phyloP scores from a whole-genome alignment of 1,284 basidiomycete species.

The Ustilago trichophora region DNA sequence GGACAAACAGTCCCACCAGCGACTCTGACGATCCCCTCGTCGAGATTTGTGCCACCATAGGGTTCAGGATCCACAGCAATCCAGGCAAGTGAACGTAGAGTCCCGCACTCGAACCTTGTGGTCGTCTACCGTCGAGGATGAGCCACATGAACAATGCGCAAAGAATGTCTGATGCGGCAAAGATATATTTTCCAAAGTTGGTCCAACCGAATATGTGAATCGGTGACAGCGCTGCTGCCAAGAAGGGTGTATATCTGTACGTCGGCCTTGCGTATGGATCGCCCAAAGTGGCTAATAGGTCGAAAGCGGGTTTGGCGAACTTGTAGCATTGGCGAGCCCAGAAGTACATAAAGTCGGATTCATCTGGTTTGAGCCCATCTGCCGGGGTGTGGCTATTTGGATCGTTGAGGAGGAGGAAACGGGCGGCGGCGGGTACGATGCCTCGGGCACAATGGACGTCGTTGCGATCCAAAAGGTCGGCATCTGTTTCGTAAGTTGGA shows the following conservation, averaged over 20 bases:
- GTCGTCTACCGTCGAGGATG: constrained; percentile 69
- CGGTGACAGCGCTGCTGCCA: constrained; percentile 83
- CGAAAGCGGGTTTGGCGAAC: constrained; percentile 48
- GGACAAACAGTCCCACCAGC: constrained; percentile 81
- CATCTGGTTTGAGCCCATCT: constrained; percentile 26
- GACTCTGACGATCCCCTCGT: constrained; percentile 95
- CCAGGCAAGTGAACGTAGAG: constrained; percentile 65
- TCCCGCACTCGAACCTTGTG: constrained; percentile 28
- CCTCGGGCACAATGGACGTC: constrained; percentile 55
- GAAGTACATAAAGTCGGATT: constrained; percentile 38
- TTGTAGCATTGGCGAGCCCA: constrained; percentile 35
- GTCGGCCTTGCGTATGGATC: constrained; percentile 94
- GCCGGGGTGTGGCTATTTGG: constrained; percentile 34
- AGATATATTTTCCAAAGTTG: constrained; percentile 80
- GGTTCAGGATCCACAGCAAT: constrained; percentile 84
- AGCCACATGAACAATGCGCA: constrained; percentile 81
- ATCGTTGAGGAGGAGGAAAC: constrained; percentile 71
- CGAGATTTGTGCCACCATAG: constrained; percentile 92
- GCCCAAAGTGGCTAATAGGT: constrained; percentile 52
- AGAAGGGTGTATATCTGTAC: constrained; percentile 93
- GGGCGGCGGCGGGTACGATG: constrained; percentile 54
- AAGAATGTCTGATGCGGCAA: constrained; percentile 83
- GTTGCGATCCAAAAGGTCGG: constrained; percentile 42
- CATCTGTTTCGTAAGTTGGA: constrained; percentile 35
- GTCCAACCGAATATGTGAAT: constrained; percentile 72